These are phyloP conservation scores for Sarocladium brachiariae DNA, from an alignment of 2,329 filamentous ascomycete genomes.

Conservation along the genomic window DNA sequence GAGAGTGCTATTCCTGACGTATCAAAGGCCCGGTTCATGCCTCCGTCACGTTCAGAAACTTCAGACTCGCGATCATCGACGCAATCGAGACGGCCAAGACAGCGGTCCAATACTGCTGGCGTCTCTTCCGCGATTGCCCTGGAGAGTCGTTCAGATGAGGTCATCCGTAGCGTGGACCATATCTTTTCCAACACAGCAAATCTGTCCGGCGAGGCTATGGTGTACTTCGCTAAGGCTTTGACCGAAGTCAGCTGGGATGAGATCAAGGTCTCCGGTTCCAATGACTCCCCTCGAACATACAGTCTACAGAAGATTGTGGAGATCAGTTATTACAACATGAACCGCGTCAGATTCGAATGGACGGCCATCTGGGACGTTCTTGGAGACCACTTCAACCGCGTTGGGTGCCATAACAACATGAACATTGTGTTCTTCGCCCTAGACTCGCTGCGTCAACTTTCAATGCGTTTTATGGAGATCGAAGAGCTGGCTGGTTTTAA, in stretches of 20 bases:
- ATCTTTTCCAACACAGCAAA: constrained; percentile 97
- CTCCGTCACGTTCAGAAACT: constrained; percentile 47
- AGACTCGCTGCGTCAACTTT: constrained; percentile 89
- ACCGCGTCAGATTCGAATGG: constrained; percentile 96
- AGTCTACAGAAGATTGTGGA: constrained; percentile 97
- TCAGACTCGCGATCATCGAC: constrained; percentile 59
- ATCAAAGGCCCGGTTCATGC: constrained; percentile 68
- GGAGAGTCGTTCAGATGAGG: constrained; percentile 87
- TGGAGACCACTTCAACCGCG: constrained; percentile 97
- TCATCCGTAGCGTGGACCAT: constrained; percentile 85
- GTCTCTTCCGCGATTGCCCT: constrained; percentile 77
- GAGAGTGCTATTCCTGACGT: constrained; percentile 90
- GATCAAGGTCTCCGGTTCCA: constrained; percentile 93
- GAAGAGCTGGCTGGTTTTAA: constrained; percentile 98
- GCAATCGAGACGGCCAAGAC: constrained; percentile 44
- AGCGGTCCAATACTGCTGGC: constrained; percentile 48
- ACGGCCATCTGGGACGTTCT: constrained; percentile 95
- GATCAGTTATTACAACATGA: constrained; percentile 99
- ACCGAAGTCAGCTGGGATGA: constrained; percentile 99
- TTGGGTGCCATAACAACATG: constrained; percentile 94
- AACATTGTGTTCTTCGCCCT: constrained; percentile 96
- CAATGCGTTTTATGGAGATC: constrained; percentile 98
- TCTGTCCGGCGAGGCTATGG: constrained; percentile 86
- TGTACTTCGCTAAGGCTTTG: constrained; percentile 86
- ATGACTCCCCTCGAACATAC: constrained; percentile 92